phyloP scores from a whole-genome alignment of 768 basidiomycete genomes.

The Auricularia cornea region DNA sequence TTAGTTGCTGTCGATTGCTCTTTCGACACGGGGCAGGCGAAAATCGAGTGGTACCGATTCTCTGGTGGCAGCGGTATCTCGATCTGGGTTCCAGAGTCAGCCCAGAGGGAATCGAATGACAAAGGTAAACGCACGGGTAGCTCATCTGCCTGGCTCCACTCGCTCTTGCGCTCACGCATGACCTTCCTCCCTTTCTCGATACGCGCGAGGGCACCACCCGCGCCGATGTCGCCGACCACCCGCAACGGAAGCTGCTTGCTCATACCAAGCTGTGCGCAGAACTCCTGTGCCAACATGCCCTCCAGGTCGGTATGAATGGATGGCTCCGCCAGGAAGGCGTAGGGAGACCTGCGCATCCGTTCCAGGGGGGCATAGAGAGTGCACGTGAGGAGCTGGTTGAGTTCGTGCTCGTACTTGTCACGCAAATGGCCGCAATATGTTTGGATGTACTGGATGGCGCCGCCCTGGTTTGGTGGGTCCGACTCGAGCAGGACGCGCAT shows the following conservation, averaged over 20 bases:
- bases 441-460: conserved; percentile 71
- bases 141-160: conserved; percentile 86
- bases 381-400: conserved; percentile 63
- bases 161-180: conserved; percentile 87
- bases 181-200: conserved; percentile 93
- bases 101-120: conserved; percentile 9
- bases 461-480: conserved; percentile 45
- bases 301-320: conserved; percentile 71
- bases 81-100: conserved; percentile 45
- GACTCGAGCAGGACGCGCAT: conserved; percentile 64
- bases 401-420: conserved; percentile 55
- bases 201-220: conserved; percentile 79
- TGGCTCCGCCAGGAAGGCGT: conserved; percentile 64
- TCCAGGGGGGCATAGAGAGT: conserved; percentile 61
- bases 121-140: conserved; percentile 51
- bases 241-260: conserved; percentile 80
- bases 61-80: conserved; percentile 83
- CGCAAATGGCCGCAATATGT: conserved; percentile 50
- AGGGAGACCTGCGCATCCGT: conserved; percentile 60
- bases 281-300: conserved; percentile 81
- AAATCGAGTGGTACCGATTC: conserved; percentile 93
- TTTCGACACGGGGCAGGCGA: conserved; percentile 96
- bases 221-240: conserved; percentile 89
- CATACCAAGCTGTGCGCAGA: conserved; percentile 80
- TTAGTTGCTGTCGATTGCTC: conserved; percentile 90